Evolutionary conservation across 2,329 filamentous ascomycete species (phyloP).

Genomic region (Botrytis deweyae): DNA sequence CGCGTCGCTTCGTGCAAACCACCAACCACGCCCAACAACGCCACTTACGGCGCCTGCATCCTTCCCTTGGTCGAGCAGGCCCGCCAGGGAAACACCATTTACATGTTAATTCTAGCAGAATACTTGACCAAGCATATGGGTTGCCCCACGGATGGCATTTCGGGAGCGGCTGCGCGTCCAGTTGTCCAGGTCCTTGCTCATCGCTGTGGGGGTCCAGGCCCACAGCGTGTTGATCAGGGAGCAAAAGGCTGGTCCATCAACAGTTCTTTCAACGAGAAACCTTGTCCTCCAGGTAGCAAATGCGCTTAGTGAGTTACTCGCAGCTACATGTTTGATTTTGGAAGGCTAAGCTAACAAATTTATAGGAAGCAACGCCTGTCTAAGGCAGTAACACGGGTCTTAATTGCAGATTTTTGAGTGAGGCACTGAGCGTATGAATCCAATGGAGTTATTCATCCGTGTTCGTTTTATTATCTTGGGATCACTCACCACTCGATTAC

Average conservation of each 20-base stretch:
- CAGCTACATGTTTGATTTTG: not conserved
- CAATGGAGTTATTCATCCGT: not conserved
- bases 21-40: not conserved
- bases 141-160: not conserved
- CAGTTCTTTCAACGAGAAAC: not conserved
- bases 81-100: not conserved
- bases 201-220: not conserved
- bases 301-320: not conserved
- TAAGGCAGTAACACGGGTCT: not conserved
- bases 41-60: not conserved
- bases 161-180: not conserved
- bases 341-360: not conserved
- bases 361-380: not conserved
- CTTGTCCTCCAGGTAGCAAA: not conserved
- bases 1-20: not conserved
- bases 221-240: not conserved
- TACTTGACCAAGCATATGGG: not conserved
- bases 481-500: not conserved
- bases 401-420: too few species aligned
- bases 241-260: not conserved
- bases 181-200: fast-evolving
- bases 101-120: not conserved
- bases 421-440: not conserved
- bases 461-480: not conserved
- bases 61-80: not conserved